Evolutionary conservation across 2,329 filamentous ascomycete species (phyloP), one percentile per base, ranked within the genome.

Genomic region (Bipolaris victoriae): DNA sequence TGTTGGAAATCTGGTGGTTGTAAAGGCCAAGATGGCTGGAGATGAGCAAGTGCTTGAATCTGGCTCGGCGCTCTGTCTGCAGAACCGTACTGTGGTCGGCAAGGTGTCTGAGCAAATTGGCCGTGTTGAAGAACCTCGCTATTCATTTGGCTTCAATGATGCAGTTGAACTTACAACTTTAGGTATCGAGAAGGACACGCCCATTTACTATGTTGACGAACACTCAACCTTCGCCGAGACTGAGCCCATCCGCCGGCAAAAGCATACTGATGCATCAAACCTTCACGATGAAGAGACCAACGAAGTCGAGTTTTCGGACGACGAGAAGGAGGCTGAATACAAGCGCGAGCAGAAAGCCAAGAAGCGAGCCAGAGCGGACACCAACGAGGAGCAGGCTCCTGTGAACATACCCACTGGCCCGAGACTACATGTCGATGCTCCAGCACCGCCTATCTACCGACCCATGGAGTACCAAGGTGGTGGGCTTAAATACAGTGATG

Each of bases 221-320:
- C 89, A 95, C 73, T 92, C 92, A 39, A 88, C 84, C 0, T 96
- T 90, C 67, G 91, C 97, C 53, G 95, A 97, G 71, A 97, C 94
- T 0, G 86, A 95, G 73, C 87, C 89, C 6, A 80, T 98, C 55
- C 90, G 89, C 76, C 84, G 83, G 50, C 74, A 90, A 69, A 98
- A 96, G 78, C 92, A 92, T 58, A 95, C 92, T 9, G 95, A 99
- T 76, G 94, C 95, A 7, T 96, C 92, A 49, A 98, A 98, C 73
- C 84, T 97, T 52, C 90, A 97, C 76, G 95, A 98, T 66, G 95
- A 99, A 75, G 94, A 98, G 78, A 84, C 90, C 31, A 91, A 96
- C 36, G 94, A 98, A 73, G 85, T 92, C 66, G 95, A 98, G 72
- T 98, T 98, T 75, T 97, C 94, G 0, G 95, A 99, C 66, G 95